A percentile compares a stretch with the other conserved stretches of the same genome.
Evolutionary conservation across 2,329 filamentous ascomycete genomes (phyloP).

Genomic region (Cercospora citrullina): DNA sequence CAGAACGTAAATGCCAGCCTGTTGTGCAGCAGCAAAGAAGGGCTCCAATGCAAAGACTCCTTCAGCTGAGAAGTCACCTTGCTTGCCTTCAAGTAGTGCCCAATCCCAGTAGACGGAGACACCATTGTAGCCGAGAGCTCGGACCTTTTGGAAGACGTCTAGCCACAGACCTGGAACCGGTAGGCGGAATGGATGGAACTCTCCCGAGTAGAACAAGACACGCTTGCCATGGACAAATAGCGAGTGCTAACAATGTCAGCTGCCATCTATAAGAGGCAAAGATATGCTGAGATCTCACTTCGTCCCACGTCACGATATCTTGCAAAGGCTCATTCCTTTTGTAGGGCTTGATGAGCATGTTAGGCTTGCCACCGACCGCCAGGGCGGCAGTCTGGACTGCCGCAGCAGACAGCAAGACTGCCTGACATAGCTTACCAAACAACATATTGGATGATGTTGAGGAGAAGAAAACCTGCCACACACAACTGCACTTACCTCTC

Average conservation of each 20-base stretch:
- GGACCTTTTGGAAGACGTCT: slow-evolving; percentile 80
- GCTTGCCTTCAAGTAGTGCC: slow-evolving; percentile 73
- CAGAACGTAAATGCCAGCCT: slow-evolving; percentile 75
- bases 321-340: slow-evolving; percentile 54
- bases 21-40: slow-evolving; percentile 72
- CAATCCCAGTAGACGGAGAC: slow-evolving; percentile 80
- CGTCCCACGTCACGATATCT: slow-evolving; percentile 68
- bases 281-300: slow-evolving; percentile 37
- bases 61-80: slow-evolving; percentile 66
- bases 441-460: slow-evolving; percentile 25
- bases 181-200: slow-evolving; percentile 69
- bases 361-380: slow-evolving; percentile 52
- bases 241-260: slow-evolving; percentile 50
- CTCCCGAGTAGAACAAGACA: slow-evolving; percentile 70
- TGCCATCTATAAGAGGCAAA: neutral
- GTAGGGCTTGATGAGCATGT: slow-evolving; percentile 51
- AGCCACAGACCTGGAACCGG: slow-evolving; percentile 64
- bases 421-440: slow-evolving; percentile 29
- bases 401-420: slow-evolving; percentile 30
- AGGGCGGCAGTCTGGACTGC: slow-evolving; percentile 41
- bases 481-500: neutral
- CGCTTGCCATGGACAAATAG: slow-evolving; percentile 69
- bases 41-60: slow-evolving; percentile 71
- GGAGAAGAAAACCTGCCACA: neutral
- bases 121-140: slow-evolving; percentile 74